phyloP scores from a whole-genome alignment of 768 basidiomycete genomes.

The Boletus sensibilis region DNA sequence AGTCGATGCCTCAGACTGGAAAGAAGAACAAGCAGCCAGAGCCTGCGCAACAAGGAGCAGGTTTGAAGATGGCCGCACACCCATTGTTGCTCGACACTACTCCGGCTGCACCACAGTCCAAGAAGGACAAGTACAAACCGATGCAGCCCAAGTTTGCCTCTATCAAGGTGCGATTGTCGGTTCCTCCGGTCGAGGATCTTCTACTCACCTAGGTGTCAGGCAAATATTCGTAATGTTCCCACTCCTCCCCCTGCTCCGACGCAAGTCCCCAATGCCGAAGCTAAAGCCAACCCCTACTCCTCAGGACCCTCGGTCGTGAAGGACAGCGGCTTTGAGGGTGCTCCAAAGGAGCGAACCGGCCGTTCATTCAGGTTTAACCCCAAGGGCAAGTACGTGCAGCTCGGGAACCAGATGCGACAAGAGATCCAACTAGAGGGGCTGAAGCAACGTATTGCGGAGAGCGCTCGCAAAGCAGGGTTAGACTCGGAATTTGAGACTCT shows the following conservation, averaged over 20 bases:
- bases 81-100: constrained; percentile 72
- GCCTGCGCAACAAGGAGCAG: constrained; percentile 73
- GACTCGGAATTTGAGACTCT: constrained; percentile 90
- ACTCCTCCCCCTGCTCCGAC: constrained; percentile 52
- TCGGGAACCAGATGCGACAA: constrained; percentile 68
- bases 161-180: constrained; percentile 60
- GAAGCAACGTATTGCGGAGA: constrained; percentile 91
- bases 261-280: constrained; percentile 39
- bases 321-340: constrained; percentile 69
- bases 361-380: constrained; percentile 82
- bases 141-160: constrained; percentile 99
- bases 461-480: constrained; percentile 88
- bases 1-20: constrained; percentile 55
- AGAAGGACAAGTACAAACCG: constrained; percentile 93
- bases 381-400: constrained; percentile 86
- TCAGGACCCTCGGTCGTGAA: constrained; percentile 45
- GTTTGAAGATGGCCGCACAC: constrained; percentile 88
- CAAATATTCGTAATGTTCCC: constrained; percentile 75
- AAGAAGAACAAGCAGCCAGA: constrained; percentile 59
- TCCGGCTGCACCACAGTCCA: constrained; percentile 58
- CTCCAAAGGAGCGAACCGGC: constrained; percentile 67
- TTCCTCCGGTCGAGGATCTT: not conserved
- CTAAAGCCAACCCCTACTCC: constrained; percentile 75
- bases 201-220: constrained; percentile 36
- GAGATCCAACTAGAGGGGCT: constrained; percentile 84